phyloP scores from a whole-genome alignment of 176 grass and related monocot species.

The Tuctoria greenei region DNA sequence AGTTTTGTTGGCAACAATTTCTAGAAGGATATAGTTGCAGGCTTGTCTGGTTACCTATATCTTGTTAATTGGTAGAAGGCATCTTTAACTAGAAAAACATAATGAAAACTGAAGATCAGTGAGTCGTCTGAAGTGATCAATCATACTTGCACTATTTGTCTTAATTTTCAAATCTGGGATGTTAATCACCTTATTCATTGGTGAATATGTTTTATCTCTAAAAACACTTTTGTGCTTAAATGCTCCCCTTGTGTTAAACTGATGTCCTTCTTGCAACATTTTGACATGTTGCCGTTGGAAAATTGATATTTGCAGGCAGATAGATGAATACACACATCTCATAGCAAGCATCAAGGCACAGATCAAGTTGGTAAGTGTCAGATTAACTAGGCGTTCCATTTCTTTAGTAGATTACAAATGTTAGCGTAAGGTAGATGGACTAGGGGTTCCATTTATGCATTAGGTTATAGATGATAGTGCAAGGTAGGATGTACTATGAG shows the following conservation, averaged over 20 bases:
- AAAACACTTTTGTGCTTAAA: not conserved
- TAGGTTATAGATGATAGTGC: too few relatives aligned
- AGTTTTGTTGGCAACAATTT: not conserved
- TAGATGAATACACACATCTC: constrained; percentile 88
- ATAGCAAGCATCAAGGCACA: constrained; percentile 85
- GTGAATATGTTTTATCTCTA: constrained; percentile 12
- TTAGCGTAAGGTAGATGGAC: not conserved
- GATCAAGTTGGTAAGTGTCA: constrained; percentile 70
- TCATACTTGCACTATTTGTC: not conserved
- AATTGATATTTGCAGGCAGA: constrained; percentile 60
- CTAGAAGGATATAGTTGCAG: not conserved
- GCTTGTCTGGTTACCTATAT: not conserved
- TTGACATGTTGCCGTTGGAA: not conserved
- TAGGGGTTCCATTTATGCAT: too few relatives aligned
- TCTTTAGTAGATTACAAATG: not conserved
- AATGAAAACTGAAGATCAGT: not conserved
- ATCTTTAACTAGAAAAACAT: not conserved
- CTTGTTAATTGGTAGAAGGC: not conserved
- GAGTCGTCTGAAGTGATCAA: not conserved
- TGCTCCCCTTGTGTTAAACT: not conserved
- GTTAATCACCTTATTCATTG: not conserved
- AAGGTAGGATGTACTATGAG: too few relatives aligned
- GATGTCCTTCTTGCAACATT: not conserved
- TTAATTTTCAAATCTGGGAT: not conserved
- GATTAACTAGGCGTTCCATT: not conserved